Base-by-base conservation (phyloP, 257 asterid species). In the Nicotiana attenuata region DNA sequence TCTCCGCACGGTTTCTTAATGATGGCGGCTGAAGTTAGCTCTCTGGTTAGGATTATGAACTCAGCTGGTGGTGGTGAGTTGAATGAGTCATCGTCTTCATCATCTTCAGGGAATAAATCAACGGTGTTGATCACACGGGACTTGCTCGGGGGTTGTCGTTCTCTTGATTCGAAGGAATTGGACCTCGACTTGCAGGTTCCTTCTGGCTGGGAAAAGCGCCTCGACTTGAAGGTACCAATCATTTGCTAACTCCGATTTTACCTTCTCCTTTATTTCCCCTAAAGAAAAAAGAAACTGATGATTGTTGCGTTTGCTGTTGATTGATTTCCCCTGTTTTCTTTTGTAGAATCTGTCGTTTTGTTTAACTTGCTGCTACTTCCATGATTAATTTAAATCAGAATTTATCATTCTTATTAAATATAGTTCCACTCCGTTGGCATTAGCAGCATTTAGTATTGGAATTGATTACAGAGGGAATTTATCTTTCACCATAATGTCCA, bases 171-270 rank as follows among this genome's bases (percentile, higher is more conserved):
- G 5, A 90, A 91, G 65, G 99, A 95, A 78, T 38, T 95, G 80
- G 98, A 95, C 94, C 97, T 95, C 24, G 98, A 95, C 88, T 86
- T 91, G 91, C 97, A 93, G 59, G 99, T 92, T 11, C 99, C 99
- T 26, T 89, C 86, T 67, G 99, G 99, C 59, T 95, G 97, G 98
- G 99, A 95, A 82, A 95, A 95, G 76, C 91, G 95, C 55, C 96
- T 95, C 17, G 99, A 95, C 81, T 66, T 95, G 38, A 92, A 91
- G 95, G 99, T 95, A 76, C 50, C 53, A 75, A 14, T 19, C 8
- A 80, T 10, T 63, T 2, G 3, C 5, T 22, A 7, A 5, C 35
- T 35, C 9, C 9, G 5, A 33, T 33, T 33, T 33, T 0, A 33
- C 38, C 7, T 33, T 33, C 38, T 33, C 38, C 38, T 33, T 35